These are phyloP conservation scores for Orbilia quercus DNA, from an alignment of 2,329 filamentous ascomycete genomes.

Conservation along the genomic window DNA sequence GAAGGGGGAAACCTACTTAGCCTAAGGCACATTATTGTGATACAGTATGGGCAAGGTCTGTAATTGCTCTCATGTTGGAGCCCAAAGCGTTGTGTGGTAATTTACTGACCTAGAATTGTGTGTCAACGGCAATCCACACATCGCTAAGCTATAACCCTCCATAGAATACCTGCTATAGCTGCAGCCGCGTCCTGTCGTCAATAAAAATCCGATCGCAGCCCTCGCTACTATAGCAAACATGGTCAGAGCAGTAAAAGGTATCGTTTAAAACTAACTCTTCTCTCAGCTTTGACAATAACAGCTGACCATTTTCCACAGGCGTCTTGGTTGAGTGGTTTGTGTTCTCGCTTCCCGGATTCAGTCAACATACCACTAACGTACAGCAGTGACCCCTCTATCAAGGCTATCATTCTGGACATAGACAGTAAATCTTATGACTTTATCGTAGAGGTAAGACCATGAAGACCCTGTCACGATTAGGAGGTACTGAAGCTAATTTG, in stretches of 20 bases:
- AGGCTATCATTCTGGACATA: slow-evolving; percentile 60
- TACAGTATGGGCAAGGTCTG: too few species aligned
- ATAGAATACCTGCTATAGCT: too few species aligned
- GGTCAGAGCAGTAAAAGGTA: slow-evolving; percentile 60
- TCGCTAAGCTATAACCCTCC: too few species aligned
- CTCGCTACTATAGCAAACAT: slow-evolving; percentile 28
- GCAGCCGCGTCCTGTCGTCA: too few species aligned
- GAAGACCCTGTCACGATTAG: background rate
- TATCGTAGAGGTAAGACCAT: slow-evolving; percentile 57
- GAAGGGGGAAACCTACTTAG: too few species aligned
- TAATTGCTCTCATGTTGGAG: background rate
- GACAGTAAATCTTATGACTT: slow-evolving; percentile 59
- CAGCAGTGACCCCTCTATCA: slow-evolving; percentile 60
- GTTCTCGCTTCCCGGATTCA: background rate
- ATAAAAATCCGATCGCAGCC: too few species aligned
- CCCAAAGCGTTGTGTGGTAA: slow-evolving; percentile 45
- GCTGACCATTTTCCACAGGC: slow-evolving; percentile 52
- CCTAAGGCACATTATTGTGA: too few species aligned
- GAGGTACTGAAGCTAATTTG: background rate
- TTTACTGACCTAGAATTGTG: slow-evolving; percentile 4
- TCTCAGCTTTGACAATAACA: background rate
- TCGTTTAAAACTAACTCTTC: background rate
- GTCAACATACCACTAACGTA: slow-evolving; percentile 3
- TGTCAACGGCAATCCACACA: too few species aligned
- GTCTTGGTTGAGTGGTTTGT: slow-evolving; percentile 59